Evolutionary conservation across 2,329 filamentous ascomycete genomes (phyloP).

Genomic region (Botrytis elliptica): DNA sequence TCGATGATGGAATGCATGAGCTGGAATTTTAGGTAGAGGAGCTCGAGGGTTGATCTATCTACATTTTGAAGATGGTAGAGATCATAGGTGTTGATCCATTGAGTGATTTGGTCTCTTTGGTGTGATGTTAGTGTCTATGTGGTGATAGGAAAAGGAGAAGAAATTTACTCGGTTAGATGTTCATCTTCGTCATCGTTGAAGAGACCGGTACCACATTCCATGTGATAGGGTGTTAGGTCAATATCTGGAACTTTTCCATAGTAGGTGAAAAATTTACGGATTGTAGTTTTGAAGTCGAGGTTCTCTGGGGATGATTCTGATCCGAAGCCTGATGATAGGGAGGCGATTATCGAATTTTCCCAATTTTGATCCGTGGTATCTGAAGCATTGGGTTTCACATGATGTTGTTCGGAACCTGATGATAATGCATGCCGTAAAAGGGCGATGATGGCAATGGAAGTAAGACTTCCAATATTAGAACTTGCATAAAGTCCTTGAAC

Average conservation of each 20-base stretch:
- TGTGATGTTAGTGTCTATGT: background rate
- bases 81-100: background rate
- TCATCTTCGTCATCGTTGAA: background rate
- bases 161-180: background rate
- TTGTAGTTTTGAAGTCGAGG: background rate
- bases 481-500: background rate
- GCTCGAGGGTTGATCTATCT: background rate
- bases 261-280: no score
- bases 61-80: background rate
- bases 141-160: background rate
- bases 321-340: background rate
- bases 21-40: background rate
- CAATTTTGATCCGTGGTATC: background rate
- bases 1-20: background rate
- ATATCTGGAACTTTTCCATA: background rate
- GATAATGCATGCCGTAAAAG: background rate
- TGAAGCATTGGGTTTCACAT: background rate
- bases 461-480: background rate
- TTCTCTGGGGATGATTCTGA: background rate
- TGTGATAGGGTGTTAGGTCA: background rate
- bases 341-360: background rate
- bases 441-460: background rate
- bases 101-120: background rate
- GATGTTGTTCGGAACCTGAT: background rate
- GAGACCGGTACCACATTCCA: background rate